These are phyloP conservation scores for Leucaena leucocephala DNA, from an alignment of 306 rosid species.

Conservation along the genomic window DNA sequence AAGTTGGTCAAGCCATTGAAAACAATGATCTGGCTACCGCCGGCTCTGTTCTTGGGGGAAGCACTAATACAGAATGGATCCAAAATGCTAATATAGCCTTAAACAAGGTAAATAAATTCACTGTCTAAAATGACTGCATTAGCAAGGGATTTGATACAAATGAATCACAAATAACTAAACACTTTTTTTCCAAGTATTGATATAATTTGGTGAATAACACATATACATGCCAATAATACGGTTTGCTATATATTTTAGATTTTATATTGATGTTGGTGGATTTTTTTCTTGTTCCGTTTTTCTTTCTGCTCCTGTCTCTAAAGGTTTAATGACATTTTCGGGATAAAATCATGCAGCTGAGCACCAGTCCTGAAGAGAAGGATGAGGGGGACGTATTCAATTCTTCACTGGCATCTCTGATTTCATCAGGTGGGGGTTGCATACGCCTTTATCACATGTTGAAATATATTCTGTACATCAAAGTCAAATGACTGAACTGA, in stretches of 20 bases:
- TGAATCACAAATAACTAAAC: not conserved
- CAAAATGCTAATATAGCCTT: slow-evolving; percentile 78
- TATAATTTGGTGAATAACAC: too few species aligned
- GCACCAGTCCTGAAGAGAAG: slow-evolving; percentile 81
- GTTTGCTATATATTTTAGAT: too few species aligned
- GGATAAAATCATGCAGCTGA: slow-evolving; percentile 65
- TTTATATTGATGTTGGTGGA: not conserved
- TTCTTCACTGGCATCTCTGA: slow-evolving; percentile 77
- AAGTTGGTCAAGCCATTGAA: slow-evolving; percentile 89
- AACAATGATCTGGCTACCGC: slow-evolving; percentile 69
- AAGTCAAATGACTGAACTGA: not conserved
- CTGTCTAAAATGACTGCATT: slow-evolving; percentile 19
- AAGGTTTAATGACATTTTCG: slow-evolving; percentile 37
- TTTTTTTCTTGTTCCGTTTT: not conserved
- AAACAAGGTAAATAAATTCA: slow-evolving; percentile 62
- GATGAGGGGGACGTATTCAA: slow-evolving; percentile 77
- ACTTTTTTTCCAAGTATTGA: too few species aligned
- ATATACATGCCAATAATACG: too few species aligned
- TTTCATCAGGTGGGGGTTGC: slow-evolving; percentile 72
- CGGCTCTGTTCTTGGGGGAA: slow-evolving; percentile 79
- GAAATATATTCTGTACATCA: too few species aligned
- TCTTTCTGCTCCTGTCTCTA: slow-evolving; percentile 3
- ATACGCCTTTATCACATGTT: not conserved
- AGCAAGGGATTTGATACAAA: not conserved
- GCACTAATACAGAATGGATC: slow-evolving; percentile 74